A percentile compares a stretch with the other conserved stretches of the same genome.
Evolutionary conservation across 345 rosid species (phyloP).

Genomic region (Hevea brasiliensis): DNA sequence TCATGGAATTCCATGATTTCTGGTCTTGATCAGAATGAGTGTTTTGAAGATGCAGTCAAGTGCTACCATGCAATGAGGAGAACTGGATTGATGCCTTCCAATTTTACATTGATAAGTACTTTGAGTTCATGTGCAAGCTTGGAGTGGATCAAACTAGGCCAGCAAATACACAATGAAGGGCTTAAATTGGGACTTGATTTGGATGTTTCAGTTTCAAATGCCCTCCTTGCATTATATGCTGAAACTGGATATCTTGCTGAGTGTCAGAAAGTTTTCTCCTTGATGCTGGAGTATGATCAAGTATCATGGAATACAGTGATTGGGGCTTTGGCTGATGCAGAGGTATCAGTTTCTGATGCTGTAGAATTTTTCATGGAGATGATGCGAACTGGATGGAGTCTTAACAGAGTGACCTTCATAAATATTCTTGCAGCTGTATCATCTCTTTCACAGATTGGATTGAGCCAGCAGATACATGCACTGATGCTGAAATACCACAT

Average conservation of each 20-base stretch:
- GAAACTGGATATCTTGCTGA: slow-evolving; percentile 50
- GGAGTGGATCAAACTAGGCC: slow-evolving; percentile 59
- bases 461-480: slow-evolving; percentile 68
- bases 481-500: slow-evolving; percentile 52
- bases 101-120: slow-evolving; percentile 67
- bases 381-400: slow-evolving; percentile 62
- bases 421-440: slow-evolving; percentile 66
- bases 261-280: slow-evolving; percentile 57
- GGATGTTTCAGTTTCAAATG: slow-evolving; percentile 86
- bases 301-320: slow-evolving; percentile 89
- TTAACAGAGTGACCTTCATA: slow-evolving; percentile 66
- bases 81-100: slow-evolving; percentile 52
- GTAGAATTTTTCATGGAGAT: slow-evolving; percentile 54
- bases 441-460: slow-evolving; percentile 46
- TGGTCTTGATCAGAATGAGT: slow-evolving; percentile 76
- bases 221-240: slow-evolving; percentile 73
- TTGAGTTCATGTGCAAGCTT: slow-evolving; percentile 89
- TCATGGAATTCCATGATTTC: slow-evolving; percentile 94
- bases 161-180: slow-evolving; percentile 67
- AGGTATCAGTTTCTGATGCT: slow-evolving; percentile 48
- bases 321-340: slow-evolving; percentile 71
- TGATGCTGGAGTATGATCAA: slow-evolving; percentile 72
- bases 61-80: slow-evolving; percentile 57
- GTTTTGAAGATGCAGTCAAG: slow-evolving; percentile 57
- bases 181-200: slow-evolving; percentile 64